A percentile compares a stretch with the other conserved stretches of the same genome.
phyloP scores from a whole-genome alignment of 1,284 basidiomycete species.

The Cutaneotrichosporon cavernicola region DNA sequence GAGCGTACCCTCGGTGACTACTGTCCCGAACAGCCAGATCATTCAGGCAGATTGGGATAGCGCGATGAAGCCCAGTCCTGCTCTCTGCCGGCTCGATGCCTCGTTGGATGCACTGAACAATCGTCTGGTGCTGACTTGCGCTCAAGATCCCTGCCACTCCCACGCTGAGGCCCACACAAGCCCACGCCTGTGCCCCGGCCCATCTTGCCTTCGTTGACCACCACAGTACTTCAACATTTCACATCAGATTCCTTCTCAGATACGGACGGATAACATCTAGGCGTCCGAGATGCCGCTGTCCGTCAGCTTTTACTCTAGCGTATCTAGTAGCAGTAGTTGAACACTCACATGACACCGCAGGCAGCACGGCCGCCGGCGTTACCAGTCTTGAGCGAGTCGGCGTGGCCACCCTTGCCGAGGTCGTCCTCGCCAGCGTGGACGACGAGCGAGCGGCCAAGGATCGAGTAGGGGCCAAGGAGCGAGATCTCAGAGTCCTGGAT shows the following conservation, averaged over 20 bases:
- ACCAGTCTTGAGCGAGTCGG: constrained; percentile 69
- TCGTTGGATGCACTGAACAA: no score
- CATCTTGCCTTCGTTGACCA: not conserved
- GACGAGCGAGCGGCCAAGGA: constrained; percentile 62
- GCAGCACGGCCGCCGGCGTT: constrained; percentile 70
- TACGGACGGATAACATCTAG: not conserved
- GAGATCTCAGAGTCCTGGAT: constrained; percentile 64
- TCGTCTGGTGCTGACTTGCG: no score
- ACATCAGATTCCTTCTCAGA: constrained; percentile 5
- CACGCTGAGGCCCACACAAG: no score
- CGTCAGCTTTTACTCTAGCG: not conserved
- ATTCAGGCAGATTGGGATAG: not conserved
- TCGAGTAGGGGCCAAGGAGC: constrained; percentile 67
- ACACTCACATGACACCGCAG: constrained; percentile 65
- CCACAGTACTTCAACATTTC: not conserved
- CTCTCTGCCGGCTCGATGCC: not conserved
- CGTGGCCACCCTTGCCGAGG: constrained; percentile 65
- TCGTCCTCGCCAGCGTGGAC: constrained; percentile 72
- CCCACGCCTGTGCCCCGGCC: no score
- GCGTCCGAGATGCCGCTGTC: constrained; percentile 5
- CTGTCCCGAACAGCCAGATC: not conserved
- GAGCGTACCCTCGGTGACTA: not conserved
- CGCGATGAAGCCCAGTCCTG: not conserved
- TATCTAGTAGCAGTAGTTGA: not conserved
- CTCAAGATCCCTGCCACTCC: no score